phyloP scores from a whole-genome alignment of 257 asterid genomes.

The Nicotiana knightiana region DNA sequence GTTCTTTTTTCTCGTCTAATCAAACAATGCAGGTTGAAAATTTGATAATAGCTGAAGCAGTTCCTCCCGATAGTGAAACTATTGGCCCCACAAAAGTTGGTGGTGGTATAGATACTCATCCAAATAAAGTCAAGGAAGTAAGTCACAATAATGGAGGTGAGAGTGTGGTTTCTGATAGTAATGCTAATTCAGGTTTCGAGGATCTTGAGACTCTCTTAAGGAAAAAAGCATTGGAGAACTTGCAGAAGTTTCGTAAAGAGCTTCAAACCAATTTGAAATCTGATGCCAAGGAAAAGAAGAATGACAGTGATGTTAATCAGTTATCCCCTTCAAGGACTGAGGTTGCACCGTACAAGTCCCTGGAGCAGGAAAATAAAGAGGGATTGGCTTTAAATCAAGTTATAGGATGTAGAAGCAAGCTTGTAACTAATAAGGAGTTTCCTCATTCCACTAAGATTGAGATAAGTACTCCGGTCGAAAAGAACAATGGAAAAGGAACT shows the following conservation, averaged over 20 bases:
- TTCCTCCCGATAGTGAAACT: background rate
- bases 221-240: constrained; percentile 81
- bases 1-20: constrained; percentile 22
- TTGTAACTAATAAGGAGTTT: constrained; percentile 13
- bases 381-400: constrained; percentile 11
- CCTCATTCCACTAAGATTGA: constrained; percentile 15
- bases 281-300: constrained; percentile 9
- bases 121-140: constrained; percentile 8
- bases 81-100: constrained; percentile 14
- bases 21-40: constrained; percentile 24
- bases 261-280: constrained; percentile 21
- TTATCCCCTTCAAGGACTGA: constrained; percentile 16
- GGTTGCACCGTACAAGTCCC: constrained; percentile 12
- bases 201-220: constrained; percentile 64
- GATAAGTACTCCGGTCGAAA: constrained; percentile 16
- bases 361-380: constrained; percentile 18
- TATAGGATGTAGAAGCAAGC: constrained; percentile 14
- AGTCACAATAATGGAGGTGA: constrained; percentile 20
- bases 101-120: constrained; percentile 18
- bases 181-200: constrained; percentile 31
- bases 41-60: constrained; percentile 16
- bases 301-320: constrained; percentile 19
- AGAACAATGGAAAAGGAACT: constrained; percentile 16
- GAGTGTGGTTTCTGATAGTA: constrained; percentile 15
- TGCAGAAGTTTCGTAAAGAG: constrained; percentile 50